A percentile compares a stretch with the other conserved stretches of the same genome.
These are phyloP conservation scores for Agaricales sp. DNA, from an alignment of 1,284 basidiomycete genomes.

Conservation along the genomic window DNA sequence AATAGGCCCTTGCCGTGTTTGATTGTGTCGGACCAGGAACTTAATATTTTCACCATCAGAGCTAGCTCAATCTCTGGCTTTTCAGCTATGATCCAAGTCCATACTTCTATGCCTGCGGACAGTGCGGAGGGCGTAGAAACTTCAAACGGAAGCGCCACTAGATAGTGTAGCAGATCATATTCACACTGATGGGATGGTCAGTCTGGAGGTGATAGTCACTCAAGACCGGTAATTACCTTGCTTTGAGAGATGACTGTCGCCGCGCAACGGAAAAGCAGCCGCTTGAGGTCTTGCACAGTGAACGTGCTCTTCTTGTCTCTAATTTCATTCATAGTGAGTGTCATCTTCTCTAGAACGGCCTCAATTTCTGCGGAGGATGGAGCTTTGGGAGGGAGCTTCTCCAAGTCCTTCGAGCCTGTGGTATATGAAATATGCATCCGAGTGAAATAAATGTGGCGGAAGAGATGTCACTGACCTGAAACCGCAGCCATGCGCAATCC, in stretches of 20 bases:
- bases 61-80: conserved; percentile 65
- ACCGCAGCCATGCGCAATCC: conserved; percentile 62
- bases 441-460: neutral
- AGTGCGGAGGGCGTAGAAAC: conserved; percentile 84
- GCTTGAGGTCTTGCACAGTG: conserved; percentile 73
- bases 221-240: conserved; percentile 33
- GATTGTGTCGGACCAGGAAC: conserved; percentile 83
- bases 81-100: conserved; percentile 95
- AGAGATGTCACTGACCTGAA: conserved; percentile 28
- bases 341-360: conserved; percentile 64
- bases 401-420: conserved; percentile 43
- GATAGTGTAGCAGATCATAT: conserved; percentile 77
- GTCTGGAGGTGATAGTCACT: conserved; percentile 2
- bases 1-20: conserved; percentile 76
- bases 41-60: conserved; percentile 79
- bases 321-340: conserved; percentile 57
- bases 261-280: conserved; percentile 83
- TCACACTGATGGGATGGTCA: conserved; percentile 48
- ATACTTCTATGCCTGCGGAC: conserved; percentile 83
- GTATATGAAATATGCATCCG: conserved; percentile 10
- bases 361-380: conserved; percentile 50
- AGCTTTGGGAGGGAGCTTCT: conserved; percentile 48
- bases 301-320: conserved; percentile 60
- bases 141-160: conserved; percentile 85
- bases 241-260: conserved; percentile 66